Conservation (phyloP, 1,284 basidiomycete species). For the Ustilago bromivora region DNA sequence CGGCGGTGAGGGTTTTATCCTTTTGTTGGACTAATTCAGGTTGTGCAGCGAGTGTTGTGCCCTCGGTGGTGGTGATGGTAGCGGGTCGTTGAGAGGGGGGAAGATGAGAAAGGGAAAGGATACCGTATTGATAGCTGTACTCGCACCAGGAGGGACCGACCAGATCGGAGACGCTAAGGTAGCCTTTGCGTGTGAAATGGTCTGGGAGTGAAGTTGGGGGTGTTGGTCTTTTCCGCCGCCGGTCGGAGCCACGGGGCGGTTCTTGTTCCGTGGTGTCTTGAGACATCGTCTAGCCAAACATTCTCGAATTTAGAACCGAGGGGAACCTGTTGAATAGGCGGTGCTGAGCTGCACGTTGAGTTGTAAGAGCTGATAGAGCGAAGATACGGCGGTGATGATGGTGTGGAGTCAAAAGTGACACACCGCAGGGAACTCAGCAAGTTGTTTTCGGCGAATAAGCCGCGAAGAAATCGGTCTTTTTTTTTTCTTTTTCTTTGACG, state of each 20-base stretch:
- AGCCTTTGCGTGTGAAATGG: conserved; percentile 45
- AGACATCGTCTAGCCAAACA: neutral
- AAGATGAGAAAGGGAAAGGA: conserved; percentile 56
- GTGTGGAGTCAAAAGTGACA: conserved; percentile 4
- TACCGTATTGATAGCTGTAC: conserved; percentile 58
- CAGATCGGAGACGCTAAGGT: conserved; percentile 63
- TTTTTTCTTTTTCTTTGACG: neutral
- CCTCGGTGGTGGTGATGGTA: conserved; percentile 55
- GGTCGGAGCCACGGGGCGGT: neutral
- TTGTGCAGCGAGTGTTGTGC: conserved; percentile 42
- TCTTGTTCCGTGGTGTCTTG: neutral
- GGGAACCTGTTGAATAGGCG: neutral
- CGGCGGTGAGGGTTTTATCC: conserved; percentile 42
- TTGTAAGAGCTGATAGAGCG: neutral
- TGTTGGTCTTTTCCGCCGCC: conserved; percentile 2
- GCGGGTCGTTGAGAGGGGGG: conserved; percentile 51
- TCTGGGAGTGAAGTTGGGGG: conserved; percentile 39
- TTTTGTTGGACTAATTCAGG: conserved; percentile 28
- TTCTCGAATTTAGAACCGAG: too few relatives aligned
- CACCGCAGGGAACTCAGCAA: neutral
- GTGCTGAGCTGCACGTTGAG: neutral
- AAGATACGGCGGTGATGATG: neutral
- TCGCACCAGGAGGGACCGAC: conserved; percentile 67
- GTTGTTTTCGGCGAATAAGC: conserved; percentile 11
- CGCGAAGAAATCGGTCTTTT: conserved; percentile 15